Evolutionary conservation across 192 early-diverging fungal genomes (phyloP), one percentile per base, ranked within the genome.

Genomic region (Dissophora ornata): DNA sequence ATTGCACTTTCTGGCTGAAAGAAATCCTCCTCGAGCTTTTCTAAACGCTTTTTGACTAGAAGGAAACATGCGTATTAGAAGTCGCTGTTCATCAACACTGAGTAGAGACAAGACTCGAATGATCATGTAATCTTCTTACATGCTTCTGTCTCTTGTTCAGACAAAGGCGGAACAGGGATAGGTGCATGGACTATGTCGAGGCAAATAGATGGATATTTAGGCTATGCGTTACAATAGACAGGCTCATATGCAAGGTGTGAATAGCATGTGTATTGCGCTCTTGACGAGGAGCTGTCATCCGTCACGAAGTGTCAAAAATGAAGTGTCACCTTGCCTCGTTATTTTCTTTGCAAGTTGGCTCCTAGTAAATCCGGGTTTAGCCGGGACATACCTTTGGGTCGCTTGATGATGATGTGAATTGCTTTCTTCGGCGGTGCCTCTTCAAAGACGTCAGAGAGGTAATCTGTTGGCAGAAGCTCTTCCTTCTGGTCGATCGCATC

Each of bases 21-120:
- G 69, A 44, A 3, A 0, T 70, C 59, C 57, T 70, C 25, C 47
- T 62, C 44, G 69, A 63, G 42, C 45, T 34, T 57, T 30, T 62
- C 68, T 70, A 70, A 29, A 47, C 2, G 24, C 8, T 21, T 62
- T 12, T 62, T 25, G 57, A 70, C 59, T 70, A 62, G 12, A 6
- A 66, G 36, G 36, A 38, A 38, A 12, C 36, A 38, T 9, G 12
- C 7, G 1, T 6, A 29, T 29, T 21, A 32, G 1, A 48, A 46
- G 33, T 19, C 16, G 40, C 25, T 28, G 57, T 30, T 30, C 30
- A 6, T 34, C 28, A 25, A 62, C 7, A 1, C 62, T 45, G 29
- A 48, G 30, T n/a, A 8, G 18, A 61, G 33, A 32, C n/a, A 5
- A n/a, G 30, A 45, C 6, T 10, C n/a, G n/a, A n/a, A n/a, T n/a